phyloP scores from a whole-genome alignment of 768 basidiomycete species.

The Leucocoprinus sp. region DNA sequence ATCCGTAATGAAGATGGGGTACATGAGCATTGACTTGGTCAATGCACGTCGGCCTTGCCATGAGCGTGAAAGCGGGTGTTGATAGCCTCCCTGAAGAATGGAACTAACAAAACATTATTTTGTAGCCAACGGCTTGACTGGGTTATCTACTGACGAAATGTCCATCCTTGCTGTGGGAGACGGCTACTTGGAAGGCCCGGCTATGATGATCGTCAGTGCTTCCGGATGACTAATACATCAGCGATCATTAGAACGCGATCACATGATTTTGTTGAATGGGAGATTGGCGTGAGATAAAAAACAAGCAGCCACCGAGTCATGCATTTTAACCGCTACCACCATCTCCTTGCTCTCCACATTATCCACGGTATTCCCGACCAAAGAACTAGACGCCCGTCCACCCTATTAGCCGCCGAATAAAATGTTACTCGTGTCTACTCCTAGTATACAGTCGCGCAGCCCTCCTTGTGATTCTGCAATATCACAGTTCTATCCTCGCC shows the following conservation, averaged over 20 bases:
- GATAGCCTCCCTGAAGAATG: constrained; percentile 87
- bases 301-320: constrained; percentile 20
- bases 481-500: constrained; percentile 28
- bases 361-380: constrained; percentile 16
- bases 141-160: constrained; percentile 18
- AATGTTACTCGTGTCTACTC: constrained; percentile 38
- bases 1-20: constrained; percentile 97
- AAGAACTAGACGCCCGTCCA: constrained; percentile 5
- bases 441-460: constrained; percentile 24
- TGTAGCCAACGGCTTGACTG: too few species aligned
- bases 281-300: constrained; percentile 31
- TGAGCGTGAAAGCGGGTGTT: constrained; percentile 80
- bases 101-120: constrained; percentile 31
- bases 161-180: constrained; percentile 15
- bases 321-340: constrained; percentile 13
- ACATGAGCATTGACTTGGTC: constrained; percentile 95
- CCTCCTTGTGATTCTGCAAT: constrained; percentile 22
- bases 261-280: constrained; percentile 40
- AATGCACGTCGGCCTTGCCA: constrained; percentile 80
- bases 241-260: constrained; percentile 25
- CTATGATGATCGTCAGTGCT: too few species aligned
- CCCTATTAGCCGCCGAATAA: constrained; percentile 10
- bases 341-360: constrained; percentile 20
- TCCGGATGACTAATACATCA: too few species aligned
- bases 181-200: too few species aligned